phyloP scores from a whole-genome alignment of 1,284 basidiomycete genomes.

The Vanrija humicola region DNA sequence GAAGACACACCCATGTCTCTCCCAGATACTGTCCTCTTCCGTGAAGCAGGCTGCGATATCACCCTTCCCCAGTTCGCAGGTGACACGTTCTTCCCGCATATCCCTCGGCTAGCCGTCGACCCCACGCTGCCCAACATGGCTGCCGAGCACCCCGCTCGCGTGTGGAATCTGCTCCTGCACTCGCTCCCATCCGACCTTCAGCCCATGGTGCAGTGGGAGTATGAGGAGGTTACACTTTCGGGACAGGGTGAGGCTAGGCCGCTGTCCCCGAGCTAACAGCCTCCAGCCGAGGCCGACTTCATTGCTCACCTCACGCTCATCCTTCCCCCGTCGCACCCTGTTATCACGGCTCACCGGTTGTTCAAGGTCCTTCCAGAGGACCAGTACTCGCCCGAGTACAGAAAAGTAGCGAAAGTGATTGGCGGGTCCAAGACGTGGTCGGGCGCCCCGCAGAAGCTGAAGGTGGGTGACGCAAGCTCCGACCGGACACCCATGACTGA shows the following conservation, averaged over 20 bases:
- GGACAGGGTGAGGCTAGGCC: background rate
- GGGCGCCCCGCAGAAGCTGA: slow-evolving; percentile 22
- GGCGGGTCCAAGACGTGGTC: slow-evolving; percentile 29
- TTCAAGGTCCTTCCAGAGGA: slow-evolving; percentile 20
- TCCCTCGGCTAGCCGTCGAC: background rate
- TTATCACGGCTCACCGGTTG: slow-evolving; percentile 14
- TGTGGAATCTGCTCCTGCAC: slow-evolving; percentile 38
- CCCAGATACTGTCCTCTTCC: background rate
- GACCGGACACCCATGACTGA: background rate
- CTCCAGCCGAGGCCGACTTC: background rate
- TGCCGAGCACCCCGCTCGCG: slow-evolving; percentile 31
- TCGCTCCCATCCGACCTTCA: slow-evolving; percentile 23
- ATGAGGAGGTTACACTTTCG: slow-evolving; percentile 9
- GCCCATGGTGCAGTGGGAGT: slow-evolving; percentile 35
- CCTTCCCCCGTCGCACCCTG: slow-evolving; percentile 31
- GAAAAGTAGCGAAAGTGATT: slow-evolving; percentile 16
- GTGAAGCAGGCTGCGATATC: background rate
- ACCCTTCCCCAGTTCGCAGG: background rate
- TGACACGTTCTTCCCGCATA: background rate
- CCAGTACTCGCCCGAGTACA: slow-evolving; percentile 23
- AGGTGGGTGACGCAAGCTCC: slow-evolving; percentile 19
- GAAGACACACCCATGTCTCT: background rate
- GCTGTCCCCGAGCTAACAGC: background rate
- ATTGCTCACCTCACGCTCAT: slow-evolving; percentile 28
- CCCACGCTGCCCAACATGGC: slow-evolving; percentile 20